Evolutionary conservation across 768 basidiomycete species (phyloP).

Genomic region (Phanerochaete sordida): DNA sequence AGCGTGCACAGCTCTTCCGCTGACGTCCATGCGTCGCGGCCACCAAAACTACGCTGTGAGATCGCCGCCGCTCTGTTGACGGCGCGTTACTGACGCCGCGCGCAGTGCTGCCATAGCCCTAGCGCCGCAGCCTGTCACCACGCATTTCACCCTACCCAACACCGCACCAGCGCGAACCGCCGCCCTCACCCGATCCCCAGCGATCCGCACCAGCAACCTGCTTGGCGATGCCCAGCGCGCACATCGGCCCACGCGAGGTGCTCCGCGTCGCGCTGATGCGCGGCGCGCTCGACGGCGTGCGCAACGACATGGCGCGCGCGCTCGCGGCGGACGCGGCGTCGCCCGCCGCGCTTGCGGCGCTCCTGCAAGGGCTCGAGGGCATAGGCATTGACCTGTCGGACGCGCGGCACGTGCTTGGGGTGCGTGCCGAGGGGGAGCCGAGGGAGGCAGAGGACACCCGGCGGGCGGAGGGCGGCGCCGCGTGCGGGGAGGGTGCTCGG

Average conservation of each 20-base stretch:
- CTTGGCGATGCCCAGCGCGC: background rate
- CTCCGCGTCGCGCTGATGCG: constrained; percentile 12
- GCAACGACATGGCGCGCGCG: constrained; percentile 8
- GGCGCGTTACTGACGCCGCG: too few relatives aligned
- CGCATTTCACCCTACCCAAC: too few relatives aligned
- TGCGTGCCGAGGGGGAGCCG: background rate
- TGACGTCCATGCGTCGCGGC: background rate
- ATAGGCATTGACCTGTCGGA: constrained; percentile 3
- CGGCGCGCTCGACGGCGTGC: constrained; percentile 15
- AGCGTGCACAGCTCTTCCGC: too few relatives aligned
- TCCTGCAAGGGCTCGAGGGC: constrained; percentile 9
- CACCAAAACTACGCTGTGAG: background rate
- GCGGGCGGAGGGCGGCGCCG: too few relatives aligned
- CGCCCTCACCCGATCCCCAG: too few relatives aligned
- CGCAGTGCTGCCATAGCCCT: too few relatives aligned
- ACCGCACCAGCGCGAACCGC: too few relatives aligned
- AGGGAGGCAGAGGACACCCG: too few relatives aligned
- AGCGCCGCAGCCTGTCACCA: too few relatives aligned
- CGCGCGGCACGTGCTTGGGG: background rate
- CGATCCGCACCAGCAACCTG: background rate
- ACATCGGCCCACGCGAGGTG: constrained; percentile 1
- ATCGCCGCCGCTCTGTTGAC: background rate
- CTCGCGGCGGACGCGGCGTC: background rate
- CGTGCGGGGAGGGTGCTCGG: too few relatives aligned
- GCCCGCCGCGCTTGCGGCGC: constrained; percentile 1